Evolutionary conservation across 2,329 filamentous ascomycete genomes (phyloP).

Genomic region (Xylariaceae sp.): DNA sequence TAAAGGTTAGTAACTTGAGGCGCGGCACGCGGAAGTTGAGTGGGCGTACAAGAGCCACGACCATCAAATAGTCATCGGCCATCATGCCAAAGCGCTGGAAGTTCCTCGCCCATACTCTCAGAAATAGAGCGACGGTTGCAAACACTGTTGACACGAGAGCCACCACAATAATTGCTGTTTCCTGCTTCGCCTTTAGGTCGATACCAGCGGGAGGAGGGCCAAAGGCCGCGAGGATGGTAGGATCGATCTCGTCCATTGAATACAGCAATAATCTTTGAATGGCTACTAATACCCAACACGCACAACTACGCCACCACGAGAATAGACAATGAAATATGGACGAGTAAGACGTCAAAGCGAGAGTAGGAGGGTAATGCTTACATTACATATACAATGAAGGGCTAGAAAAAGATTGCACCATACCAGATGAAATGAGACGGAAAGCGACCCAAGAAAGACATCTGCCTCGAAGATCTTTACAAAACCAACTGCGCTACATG

Average conservation of each 20-base stretch:
- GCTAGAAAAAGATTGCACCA: slow-evolving; percentile 9
- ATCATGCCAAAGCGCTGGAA: slow-evolving; percentile 34
- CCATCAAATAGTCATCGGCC: slow-evolving; percentile 36
- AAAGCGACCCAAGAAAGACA: slow-evolving; percentile 14
- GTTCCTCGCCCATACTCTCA: slow-evolving; percentile 33
- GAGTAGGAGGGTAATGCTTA: slow-evolving; percentile 10
- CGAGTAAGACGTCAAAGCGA: not conserved
- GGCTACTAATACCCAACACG: no score
- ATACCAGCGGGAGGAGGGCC: slow-evolving; percentile 30
- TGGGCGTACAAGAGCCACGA: slow-evolving; percentile 34
- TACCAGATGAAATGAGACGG: slow-evolving; percentile 7
- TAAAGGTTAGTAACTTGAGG: not conserved
- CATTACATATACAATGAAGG: slow-evolving; percentile 17
- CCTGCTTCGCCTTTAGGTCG: slow-evolving; percentile 27
- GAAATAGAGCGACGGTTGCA: slow-evolving; percentile 27
- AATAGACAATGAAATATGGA: slow-evolving; percentile 17
- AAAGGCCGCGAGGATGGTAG: slow-evolving; percentile 21
- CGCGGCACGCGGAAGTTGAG: not conserved
- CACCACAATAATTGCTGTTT: slow-evolving; percentile 30
- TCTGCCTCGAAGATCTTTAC: slow-evolving; percentile 16
- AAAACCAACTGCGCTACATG: slow-evolving; percentile 1
- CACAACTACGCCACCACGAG: slow-evolving; percentile 8
- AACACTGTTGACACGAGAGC: slow-evolving; percentile 31
- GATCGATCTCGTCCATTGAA: slow-evolving; percentile 33
- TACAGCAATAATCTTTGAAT: not conserved